Conservation (phyloP, 2,329 filamentous ascomycete species). For the Fusarium sp. region DNA sequence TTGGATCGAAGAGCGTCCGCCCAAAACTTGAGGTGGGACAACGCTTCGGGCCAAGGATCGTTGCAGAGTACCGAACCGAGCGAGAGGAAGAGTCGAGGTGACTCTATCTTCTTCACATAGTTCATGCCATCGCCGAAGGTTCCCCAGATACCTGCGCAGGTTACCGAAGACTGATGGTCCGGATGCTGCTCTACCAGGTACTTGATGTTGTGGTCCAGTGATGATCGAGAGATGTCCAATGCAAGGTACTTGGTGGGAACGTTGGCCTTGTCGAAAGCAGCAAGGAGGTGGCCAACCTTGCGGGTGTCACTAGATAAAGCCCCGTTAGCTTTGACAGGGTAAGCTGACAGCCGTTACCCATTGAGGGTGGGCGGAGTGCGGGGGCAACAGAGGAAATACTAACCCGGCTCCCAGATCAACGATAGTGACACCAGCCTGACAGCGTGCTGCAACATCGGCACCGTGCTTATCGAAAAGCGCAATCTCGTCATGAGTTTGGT, state of each 20-base stretch:
- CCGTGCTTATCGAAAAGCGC: constrained; percentile 52
- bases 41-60: constrained; percentile 53
- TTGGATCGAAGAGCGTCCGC: constrained; percentile 50
- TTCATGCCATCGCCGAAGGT: constrained; percentile 53
- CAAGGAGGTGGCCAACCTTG: constrained; percentile 55
- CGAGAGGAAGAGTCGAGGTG: constrained; percentile 54
- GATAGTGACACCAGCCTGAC: constrained; percentile 50
- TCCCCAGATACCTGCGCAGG: constrained; percentile 55
- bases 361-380: constrained; percentile 24
- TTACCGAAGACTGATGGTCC: constrained; percentile 44
- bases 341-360: constrained; percentile 31
- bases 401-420: constrained; percentile 58
- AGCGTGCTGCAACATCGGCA: constrained; percentile 48
- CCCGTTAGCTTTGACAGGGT: constrained; percentile 30
- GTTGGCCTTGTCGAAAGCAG: constrained; percentile 49
- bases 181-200: constrained; percentile 49
- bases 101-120: constrained; percentile 48
- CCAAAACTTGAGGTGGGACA: constrained; percentile 53
- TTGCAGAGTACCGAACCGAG: constrained; percentile 58
- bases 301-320: constrained; percentile 52
- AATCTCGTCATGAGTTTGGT: constrained; percentile 57
- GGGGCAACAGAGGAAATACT: constrained; percentile 42
- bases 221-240: constrained; percentile 55
- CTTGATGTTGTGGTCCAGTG: constrained; percentile 51
- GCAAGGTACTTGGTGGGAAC: constrained; percentile 53